These are phyloP conservation scores for Parachaetomium inaequale DNA, from an alignment of 495 filamentous ascomycete genomes.

Conservation along the genomic window DNA sequence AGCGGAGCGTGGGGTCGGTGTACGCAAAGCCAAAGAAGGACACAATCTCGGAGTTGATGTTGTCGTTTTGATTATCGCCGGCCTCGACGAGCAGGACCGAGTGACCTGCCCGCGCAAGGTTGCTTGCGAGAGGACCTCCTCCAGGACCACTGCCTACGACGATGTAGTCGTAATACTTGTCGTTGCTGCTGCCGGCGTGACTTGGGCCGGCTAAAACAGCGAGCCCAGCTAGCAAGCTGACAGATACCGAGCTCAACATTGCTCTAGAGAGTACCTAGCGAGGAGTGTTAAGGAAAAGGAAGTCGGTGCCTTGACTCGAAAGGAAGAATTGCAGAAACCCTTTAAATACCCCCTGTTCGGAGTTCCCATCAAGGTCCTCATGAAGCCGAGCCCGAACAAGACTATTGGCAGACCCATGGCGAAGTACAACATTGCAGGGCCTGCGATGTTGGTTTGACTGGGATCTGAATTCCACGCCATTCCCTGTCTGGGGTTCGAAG, in stretches of 20 bases:
- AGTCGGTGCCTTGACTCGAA: too few species aligned
- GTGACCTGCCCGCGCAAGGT: constrained; percentile 55
- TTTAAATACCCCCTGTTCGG: not conserved
- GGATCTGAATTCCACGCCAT: not conserved
- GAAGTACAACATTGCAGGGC: too few species aligned
- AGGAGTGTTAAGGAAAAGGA: too few species aligned
- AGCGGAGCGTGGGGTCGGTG: constrained; percentile 36
- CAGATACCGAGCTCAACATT: too few species aligned
- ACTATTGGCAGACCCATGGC: too few species aligned
- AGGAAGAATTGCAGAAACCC: not conserved
- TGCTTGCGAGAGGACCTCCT: constrained; percentile 54
- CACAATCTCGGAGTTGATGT: constrained; percentile 2
- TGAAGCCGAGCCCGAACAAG: too few species aligned
- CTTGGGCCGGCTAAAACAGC: not conserved
- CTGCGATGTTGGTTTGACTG: not conserved
- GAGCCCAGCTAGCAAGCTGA: not conserved
- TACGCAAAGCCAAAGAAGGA: constrained; percentile 24
- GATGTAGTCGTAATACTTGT: constrained; percentile 36
- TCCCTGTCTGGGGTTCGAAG: not conserved
- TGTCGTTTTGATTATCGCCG: constrained; percentile 39
- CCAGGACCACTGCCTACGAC: constrained; percentile 49
- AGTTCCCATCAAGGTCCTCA: too few species aligned
- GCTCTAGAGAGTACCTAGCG: not conserved
- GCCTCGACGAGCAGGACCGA: constrained; percentile 57
- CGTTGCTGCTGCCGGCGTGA: not conserved